Evolutionary conservation across 2,329 filamentous ascomycete species (phyloP), one percentile per base, ranked within the genome.

Genomic region (Venturia effusa): DNA sequence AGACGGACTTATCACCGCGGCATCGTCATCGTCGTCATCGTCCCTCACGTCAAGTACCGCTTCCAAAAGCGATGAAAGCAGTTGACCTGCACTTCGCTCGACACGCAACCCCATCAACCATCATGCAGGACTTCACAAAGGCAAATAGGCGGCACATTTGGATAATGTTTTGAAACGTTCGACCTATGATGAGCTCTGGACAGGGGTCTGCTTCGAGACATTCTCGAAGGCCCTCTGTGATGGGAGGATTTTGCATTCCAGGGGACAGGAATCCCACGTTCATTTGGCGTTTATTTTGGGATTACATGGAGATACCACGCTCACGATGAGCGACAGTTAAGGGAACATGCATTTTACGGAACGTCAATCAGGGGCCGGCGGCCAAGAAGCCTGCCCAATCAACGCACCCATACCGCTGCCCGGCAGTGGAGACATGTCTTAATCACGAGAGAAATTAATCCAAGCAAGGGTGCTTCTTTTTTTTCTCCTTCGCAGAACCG

Each of bases 1-100:
- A 45, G 22, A 27, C 1, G 45, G 19, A 19, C 24, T n/a, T n/a
- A n/a, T n/a, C n/a, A n/a, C 32, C 17, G 32, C 61, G 15, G 24
- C 61, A 32, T 17, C 41, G 1, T 22, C 32, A 24, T 34, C 30
- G 30, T 51, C 45, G 8, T 51, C 61, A 57, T 32, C 13, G 1
- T 55, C 30, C 24, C 27, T 34, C 30, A n/a, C 48, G 5, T 63
- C 45, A 40, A 63, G 61, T 32, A 45, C 6, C 30, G 45, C 34
- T 11, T 63, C 61, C 57, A 27, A 15, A 22, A 63, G 51, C 61
- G 61, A 57, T 30, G 32, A 61, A 48, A 63, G 45, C 61, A 63
- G 61, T 59, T 63, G 61, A 63, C 22, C 61, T 63, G 48, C 48
- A 6, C 27, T 40, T 60, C 17, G 45, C 13, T 43, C 59, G 19